These are phyloP conservation scores for Purpureocillium lavendulum DNA, from an alignment of 2,329 filamentous ascomycete species.

Conservation along the genomic window DNA sequence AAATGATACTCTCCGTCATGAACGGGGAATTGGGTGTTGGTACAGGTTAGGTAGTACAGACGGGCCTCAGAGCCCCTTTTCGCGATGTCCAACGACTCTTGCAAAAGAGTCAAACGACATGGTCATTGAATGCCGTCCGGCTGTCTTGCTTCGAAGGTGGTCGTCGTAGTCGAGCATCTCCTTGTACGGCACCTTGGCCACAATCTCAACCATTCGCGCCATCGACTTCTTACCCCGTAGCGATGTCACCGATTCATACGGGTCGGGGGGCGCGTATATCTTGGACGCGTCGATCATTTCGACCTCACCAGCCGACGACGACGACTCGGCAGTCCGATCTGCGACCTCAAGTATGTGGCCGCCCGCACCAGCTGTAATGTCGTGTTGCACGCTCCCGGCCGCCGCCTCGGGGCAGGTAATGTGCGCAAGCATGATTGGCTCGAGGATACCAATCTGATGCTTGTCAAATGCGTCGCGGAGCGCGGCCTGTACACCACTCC, in stretches of 20 bases:
- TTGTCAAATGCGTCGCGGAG: constrained; percentile 53
- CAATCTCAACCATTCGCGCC: constrained; percentile 54
- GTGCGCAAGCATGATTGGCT: constrained; percentile 86
- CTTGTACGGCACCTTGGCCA: constrained; percentile 82
- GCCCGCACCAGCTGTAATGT: constrained; percentile 64
- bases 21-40: too few species aligned
- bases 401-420: constrained; percentile 79
- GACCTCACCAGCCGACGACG: constrained; percentile 12
- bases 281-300: constrained; percentile 56
- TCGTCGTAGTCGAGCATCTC: constrained; percentile 96
- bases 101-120: constrained; percentile 53
- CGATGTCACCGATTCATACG: constrained; percentile 58
- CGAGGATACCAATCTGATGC: constrained; percentile 61
- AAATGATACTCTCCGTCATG: too few species aligned
- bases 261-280: constrained; percentile 84
- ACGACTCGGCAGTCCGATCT: constrained; percentile 32
- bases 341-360: constrained; percentile 69
- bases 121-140: constrained; percentile 59
- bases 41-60: background rate
- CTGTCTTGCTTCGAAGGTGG: constrained; percentile 80
- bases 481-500: constrained; percentile 57
- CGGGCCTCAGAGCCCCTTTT: constrained; percentile 33
- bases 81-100: constrained; percentile 43
- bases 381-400: constrained; percentile 75
- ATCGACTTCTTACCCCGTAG: constrained; percentile 40